phyloP scores from a whole-genome alignment of 345 rosid genomes.

The Hibiscus tridactylites region DNA sequence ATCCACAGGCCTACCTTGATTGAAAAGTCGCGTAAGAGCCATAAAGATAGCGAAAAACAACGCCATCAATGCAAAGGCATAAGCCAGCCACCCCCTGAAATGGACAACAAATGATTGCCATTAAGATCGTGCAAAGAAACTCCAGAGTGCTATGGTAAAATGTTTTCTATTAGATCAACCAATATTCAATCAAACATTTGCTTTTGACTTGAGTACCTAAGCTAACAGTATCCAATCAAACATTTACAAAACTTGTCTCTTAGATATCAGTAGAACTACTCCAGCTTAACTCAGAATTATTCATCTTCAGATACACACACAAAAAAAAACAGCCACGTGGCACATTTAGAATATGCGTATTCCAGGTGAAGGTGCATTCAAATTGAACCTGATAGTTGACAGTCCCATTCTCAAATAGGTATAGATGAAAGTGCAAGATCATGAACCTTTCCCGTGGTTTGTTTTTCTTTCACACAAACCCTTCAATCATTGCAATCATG shows the following conservation, averaged over 20 bases:
- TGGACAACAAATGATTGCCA: conserved; percentile 5
- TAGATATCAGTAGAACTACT: not conserved
- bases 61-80: conserved; percentile 35
- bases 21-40: conserved; percentile 49
- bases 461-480: not conserved
- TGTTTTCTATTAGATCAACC: not conserved
- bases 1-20: conserved; percentile 42
- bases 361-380: not conserved
- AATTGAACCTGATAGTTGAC: not conserved
- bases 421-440: not conserved
- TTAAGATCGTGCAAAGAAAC: not conserved
- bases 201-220: not conserved
- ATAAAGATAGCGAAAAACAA: conserved; percentile 54
- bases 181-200: not conserved
- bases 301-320: not conserved
- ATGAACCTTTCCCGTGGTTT: not conserved
- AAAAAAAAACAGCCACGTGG: not conserved
- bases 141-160: not conserved
- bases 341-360: not conserved
- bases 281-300: not conserved
- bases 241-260: not conserved
- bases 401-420: not conserved
- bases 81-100: conserved; percentile 67
- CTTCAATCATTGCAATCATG: not conserved
- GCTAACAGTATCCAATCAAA: not conserved